A percentile compares a stretch with the other conserved stretches of the same genome.
These are phyloP conservation scores for Panellus pusillus DNA, from an alignment of 768 basidiomycete species.

Conservation along the genomic window DNA sequence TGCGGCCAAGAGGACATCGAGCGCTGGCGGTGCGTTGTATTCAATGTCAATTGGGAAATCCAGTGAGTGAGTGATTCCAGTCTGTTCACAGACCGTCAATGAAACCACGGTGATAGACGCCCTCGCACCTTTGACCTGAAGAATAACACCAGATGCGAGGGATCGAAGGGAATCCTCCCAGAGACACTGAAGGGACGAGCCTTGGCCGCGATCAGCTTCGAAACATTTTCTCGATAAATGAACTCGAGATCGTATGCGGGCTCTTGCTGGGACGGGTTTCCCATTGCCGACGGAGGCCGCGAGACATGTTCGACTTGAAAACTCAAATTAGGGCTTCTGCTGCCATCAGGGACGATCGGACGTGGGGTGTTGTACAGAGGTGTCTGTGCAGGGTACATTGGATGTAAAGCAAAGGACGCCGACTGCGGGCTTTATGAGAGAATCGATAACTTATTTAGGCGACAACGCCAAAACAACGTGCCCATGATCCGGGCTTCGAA, in stretches of 20 bases:
- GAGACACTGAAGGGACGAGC: slow-evolving; percentile 62
- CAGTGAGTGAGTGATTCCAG: slow-evolving; percentile 75
- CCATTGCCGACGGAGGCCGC: slow-evolving; percentile 34
- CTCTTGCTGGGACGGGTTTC: slow-evolving; percentile 22
- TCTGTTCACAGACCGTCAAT: slow-evolving; percentile 38
- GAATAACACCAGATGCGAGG: slow-evolving; percentile 66
- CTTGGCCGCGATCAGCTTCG: slow-evolving; percentile 57
- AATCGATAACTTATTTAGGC: slow-evolving; percentile 10
- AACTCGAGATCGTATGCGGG: slow-evolving; percentile 48
- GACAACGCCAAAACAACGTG: slow-evolving; percentile 16
- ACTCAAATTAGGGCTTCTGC: slow-evolving; percentile 15
- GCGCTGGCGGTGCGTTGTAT: slow-evolving; percentile 70
- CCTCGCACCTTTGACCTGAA: slow-evolving; percentile 71
- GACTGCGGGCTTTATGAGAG: slow-evolving; percentile 1
- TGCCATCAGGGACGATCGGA: slow-evolving; percentile 7
- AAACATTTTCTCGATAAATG: slow-evolving; percentile 54
- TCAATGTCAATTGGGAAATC: slow-evolving; percentile 82
- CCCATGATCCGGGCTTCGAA: slow-evolving; percentile 10
- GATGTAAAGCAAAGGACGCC: not conserved
- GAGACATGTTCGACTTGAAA: slow-evolving; percentile 22
- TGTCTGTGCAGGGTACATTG: slow-evolving; percentile 8
- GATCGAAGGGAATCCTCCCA: slow-evolving; percentile 71
- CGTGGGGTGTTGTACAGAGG: slow-evolving; percentile 6
- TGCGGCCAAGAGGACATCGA: slow-evolving; percentile 75
- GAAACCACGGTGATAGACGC: not conserved